phyloP scores from a whole-genome alignment of 1,284 basidiomycete genomes.

The Wallemia mellicola region DNA sequence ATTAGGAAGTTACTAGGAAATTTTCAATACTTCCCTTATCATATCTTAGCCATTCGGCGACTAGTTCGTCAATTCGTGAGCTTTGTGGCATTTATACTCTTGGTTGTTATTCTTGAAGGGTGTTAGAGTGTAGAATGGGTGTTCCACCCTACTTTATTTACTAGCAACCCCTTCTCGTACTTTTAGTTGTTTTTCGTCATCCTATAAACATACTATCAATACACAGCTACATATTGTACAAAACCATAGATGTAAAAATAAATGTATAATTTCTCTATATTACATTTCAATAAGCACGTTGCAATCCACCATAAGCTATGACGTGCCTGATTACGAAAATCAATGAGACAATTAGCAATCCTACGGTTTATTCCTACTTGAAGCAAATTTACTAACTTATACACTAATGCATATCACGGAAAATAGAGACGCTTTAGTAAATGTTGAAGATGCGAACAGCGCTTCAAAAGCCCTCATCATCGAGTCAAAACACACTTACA shows the following conservation, averaged over 20 bases:
- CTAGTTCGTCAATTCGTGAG: constrained; percentile 17
- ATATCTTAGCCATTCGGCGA: constrained; percentile 26
- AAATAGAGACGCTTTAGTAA: neutral
- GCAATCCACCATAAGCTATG: too few species aligned
- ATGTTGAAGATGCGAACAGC: neutral
- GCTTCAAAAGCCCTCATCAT: neutral
- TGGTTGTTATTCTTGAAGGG: neutral
- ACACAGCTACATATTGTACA: too few species aligned
- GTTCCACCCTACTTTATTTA: too few species aligned
- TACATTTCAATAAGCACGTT: neutral
- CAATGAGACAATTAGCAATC: neutral
- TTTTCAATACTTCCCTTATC: constrained; percentile 19
- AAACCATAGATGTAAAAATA: too few species aligned
- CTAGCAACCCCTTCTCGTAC: too few species aligned
- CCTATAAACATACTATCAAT: too few species aligned
- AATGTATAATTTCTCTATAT: neutral
- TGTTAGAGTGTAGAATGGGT: too few species aligned
- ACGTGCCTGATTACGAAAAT: neutral
- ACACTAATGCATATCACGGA: neutral
- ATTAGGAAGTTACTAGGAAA: neutral
- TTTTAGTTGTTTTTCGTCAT: too few species aligned
- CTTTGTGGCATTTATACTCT: neutral
- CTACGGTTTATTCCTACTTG: too few species aligned
- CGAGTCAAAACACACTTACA: neutral
- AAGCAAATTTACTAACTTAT: too few species aligned